Percentiles rank a stretch among this genome's conserved stretches.
These are phyloP conservation scores for maize (Zea mays) DNA, from an alignment of 176 grass and related monocot genomes.

Conservation along the genomic window Zm-B73-REFERENCE-NAM-5.0 NC_050096.1:29595001-29595500, in stretches of 20 bases:
- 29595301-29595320: no score
- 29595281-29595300: neutral
- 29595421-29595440: no score
- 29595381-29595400: no score
- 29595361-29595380: neutral
- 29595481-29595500: neutral
- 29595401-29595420: neutral
- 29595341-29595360: neutral
- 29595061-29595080: neutral
- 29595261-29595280: slow-evolving; percentile 21
- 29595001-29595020: no score
- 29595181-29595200: slow-evolving; percentile 36
- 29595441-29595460: neutral
- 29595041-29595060: neutral
- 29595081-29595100: neutral
- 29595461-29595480: neutral
- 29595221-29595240: slow-evolving; percentile 22
- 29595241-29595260: slow-evolving; percentile 16
- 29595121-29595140: slow-evolving; percentile 20
- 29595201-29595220: slow-evolving; percentile 51
- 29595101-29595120: neutral
- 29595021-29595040: neutral
- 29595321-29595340: no score
- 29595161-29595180: slow-evolving; percentile 8
- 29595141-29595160: neutral